Percentiles rank a stretch among this genome's conserved stretches.
Evolutionary conservation across 768 basidiomycete genomes (phyloP).

Genomic region (Suillus cothurnatus): DNA sequence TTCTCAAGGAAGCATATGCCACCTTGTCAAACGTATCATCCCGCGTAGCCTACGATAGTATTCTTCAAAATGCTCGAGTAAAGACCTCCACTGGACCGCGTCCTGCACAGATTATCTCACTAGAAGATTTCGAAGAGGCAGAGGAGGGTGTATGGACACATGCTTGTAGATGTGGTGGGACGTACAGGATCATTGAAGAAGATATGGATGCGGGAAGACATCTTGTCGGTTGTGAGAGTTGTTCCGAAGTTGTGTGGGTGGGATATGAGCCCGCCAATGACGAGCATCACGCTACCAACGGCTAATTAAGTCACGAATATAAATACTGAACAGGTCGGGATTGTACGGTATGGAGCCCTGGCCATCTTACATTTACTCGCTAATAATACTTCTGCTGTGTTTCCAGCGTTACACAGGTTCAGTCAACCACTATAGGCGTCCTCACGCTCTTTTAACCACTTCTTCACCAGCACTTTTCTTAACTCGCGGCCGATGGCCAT

Average conservation of each 20-base stretch:
- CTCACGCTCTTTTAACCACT: constrained; percentile 47
- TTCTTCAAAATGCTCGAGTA: constrained; percentile 15
- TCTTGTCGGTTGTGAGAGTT: constrained; percentile 69
- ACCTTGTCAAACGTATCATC: constrained; percentile 54
- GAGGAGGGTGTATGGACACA: constrained; percentile 52
- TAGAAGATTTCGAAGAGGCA: constrained; percentile 66
- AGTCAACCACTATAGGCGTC: constrained; percentile 41
- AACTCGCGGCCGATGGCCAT: constrained; percentile 68
- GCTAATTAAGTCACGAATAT: background rate
- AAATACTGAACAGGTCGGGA: background rate
- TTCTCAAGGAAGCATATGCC: constrained; percentile 68
- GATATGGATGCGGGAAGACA: constrained; percentile 75
- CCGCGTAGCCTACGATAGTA: constrained; percentile 54
- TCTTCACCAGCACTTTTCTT: constrained; percentile 48
- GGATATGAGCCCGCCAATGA: constrained; percentile 65
- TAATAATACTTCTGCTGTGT: background rate
- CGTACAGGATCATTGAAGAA: constrained; percentile 54
- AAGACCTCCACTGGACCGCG: constrained; percentile 44
- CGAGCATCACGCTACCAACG: constrained; percentile 16
- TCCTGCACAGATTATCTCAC: constrained; percentile 76
- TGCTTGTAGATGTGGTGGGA: constrained; percentile 74
- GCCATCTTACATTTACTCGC: background rate
- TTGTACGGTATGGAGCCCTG: background rate
- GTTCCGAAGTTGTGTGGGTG: constrained; percentile 86
- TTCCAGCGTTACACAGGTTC: constrained; percentile 5